These are phyloP conservation scores for Aspergillus baeticus DNA, from an alignment of 495 filamentous ascomycete genomes.

Conservation along the genomic window DNA sequence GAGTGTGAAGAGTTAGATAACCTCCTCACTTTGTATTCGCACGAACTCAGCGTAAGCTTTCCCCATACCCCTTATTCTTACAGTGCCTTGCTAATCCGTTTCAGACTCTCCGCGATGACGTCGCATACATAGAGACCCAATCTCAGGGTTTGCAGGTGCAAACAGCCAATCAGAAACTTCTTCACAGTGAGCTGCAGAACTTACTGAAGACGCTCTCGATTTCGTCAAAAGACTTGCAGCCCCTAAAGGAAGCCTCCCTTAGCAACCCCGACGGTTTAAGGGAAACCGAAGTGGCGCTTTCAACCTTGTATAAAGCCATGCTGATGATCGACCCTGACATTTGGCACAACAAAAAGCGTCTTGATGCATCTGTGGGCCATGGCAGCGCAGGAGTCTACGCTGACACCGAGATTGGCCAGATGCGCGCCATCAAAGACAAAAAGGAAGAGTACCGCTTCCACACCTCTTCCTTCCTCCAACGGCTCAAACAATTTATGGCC, in stretches of 20 bases:
- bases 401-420: slow-evolving; percentile 80
- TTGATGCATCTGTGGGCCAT: slow-evolving; percentile 49
- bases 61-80: neutral
- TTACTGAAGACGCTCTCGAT: slow-evolving; percentile 87
- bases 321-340: slow-evolving; percentile 84
- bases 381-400: slow-evolving; percentile 60
- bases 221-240: slow-evolving; percentile 66
- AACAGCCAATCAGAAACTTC: slow-evolving; percentile 92
- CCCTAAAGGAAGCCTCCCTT: slow-evolving; percentile 71
- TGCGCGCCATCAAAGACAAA: slow-evolving; percentile 91
- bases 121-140: slow-evolving; percentile 95
- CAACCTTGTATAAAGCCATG: slow-evolving; percentile 93
- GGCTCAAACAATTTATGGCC: slow-evolving; percentile 77
- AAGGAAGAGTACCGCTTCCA: slow-evolving; percentile 80
- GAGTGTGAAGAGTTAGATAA: slow-evolving; percentile 97
- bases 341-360: slow-evolving; percentile 49
- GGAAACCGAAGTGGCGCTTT: slow-evolving; percentile 71
- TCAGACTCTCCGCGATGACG: slow-evolving; percentile 90
- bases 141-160: slow-evolving; percentile 95
- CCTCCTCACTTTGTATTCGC: slow-evolving; percentile 86
- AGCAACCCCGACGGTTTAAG: slow-evolving; percentile 67
- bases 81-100: slow-evolving; percentile 32
- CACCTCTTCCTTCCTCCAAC: slow-evolving; percentile 66
- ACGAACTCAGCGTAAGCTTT: slow-evolving; percentile 81
- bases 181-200: slow-evolving; percentile 80